Base-by-base conservation (phyloP, 169 alveolate species). In the Theileria sp. region DNA sequence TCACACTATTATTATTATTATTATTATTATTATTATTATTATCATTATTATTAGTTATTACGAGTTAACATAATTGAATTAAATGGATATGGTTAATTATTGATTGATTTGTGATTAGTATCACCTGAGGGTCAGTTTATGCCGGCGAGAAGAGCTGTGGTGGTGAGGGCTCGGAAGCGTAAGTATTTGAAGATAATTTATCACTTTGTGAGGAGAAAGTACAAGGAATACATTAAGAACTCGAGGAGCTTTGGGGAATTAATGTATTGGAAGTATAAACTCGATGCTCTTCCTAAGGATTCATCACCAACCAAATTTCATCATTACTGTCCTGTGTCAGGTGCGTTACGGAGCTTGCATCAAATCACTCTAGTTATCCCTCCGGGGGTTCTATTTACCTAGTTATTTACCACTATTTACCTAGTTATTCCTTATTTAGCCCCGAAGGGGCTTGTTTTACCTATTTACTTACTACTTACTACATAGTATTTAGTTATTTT, bases 251-350 rank as follows among this genome's bases (percentile, higher is more conserved):
- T 81, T 17, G 79, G 77, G 28, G 94, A 89, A 67, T 79, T 87
- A 44, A 77, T 89, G 49, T 89, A 86, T 44, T 89, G 94, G 94
- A 75, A 75, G 19, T 79, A 77, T 50, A 89, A 89, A 72, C 77
- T 89, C 49, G 88, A 88, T 44, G 60, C 87, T 9, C 67, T 89
- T 4, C 94, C 94, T 17, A 51, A 91, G 62, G 92, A 89, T 68
- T 89, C 94, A 0, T 61, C 93, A 62, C 77, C 77, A 25, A 81
- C 86, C 13, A 72, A 91, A 56, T 89, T 51, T 73, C 79, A 87
- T 38, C 68, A 87, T 58, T 77, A 84, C 51, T 89, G 94, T 50
- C 87, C 87, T 67, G 70, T 89, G 58, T 86, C 94, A 64, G 94
- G 94, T 86, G 32, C 2, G 75, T n/a, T 30, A 15, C 67, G 36